These are phyloP conservation scores for Rhizopogon salebrosus DNA, from an alignment of 768 basidiomycete species.

Conservation along the genomic window DNA sequence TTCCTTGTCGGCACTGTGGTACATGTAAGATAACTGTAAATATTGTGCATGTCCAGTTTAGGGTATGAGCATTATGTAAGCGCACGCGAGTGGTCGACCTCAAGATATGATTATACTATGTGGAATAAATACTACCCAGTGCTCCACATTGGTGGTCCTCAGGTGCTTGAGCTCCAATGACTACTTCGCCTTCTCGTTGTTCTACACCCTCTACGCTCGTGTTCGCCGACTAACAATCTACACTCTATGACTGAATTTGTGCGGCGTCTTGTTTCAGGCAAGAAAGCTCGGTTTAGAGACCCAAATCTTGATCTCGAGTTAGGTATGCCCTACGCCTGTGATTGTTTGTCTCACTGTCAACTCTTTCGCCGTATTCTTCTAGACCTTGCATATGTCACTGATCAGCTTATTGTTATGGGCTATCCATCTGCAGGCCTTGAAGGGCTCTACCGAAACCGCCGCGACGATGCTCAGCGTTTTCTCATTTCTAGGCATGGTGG, in stretches of 20 bases:
- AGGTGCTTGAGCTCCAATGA: neutral
- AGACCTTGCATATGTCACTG: slow-evolving; percentile 69
- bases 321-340: slow-evolving; percentile 32
- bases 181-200: neutral
- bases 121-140: too few species aligned
- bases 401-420: slow-evolving; percentile 75
- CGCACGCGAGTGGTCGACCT: too few species aligned
- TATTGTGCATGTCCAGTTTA: too few species aligned
- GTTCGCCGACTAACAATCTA: neutral
- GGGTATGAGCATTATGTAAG: too few species aligned
- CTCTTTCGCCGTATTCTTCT: slow-evolving; percentile 6
- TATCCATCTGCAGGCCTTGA: slow-evolving; percentile 81
- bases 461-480: slow-evolving; percentile 72
- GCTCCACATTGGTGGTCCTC: neutral
- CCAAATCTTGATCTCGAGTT: slow-evolving; percentile 63
- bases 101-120: too few species aligned
- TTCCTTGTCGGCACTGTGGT: too few species aligned
- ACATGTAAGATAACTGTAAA: too few species aligned
- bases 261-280: slow-evolving; percentile 73
- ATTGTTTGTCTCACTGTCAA: slow-evolving; percentile 8
- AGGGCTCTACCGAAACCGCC: slow-evolving; percentile 72
- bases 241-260: slow-evolving; percentile 56
- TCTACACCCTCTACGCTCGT: neutral
- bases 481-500: slow-evolving; percentile 67
- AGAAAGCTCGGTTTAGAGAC: slow-evolving; percentile 75